Conservation (phyloP, 305 asterid species). For the Galium porrigens region DNA sequence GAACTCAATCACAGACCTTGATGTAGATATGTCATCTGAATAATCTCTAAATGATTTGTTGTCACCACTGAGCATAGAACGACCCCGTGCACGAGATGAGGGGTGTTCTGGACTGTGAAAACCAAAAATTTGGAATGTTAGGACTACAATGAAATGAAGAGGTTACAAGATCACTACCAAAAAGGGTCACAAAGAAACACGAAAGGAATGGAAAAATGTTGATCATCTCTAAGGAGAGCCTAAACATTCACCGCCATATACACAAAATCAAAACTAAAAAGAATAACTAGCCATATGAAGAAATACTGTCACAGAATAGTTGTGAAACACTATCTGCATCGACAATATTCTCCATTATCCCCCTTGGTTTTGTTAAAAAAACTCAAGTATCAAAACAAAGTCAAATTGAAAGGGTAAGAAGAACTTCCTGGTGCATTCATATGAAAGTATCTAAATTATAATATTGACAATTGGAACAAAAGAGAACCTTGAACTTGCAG, state of each 20-base stretch:
- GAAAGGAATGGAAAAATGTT: neutral
- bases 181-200: neutral
- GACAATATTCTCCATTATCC: neutral
- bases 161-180: neutral
- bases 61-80: slow-evolving; percentile 90
- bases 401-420: neutral
- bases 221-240: slow-evolving; percentile 2
- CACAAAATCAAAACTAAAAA: neutral
- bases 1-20: slow-evolving; percentile 42
- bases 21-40: slow-evolving; percentile 43
- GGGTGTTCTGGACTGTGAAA: slow-evolving; percentile 88
- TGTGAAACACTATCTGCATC: too few species aligned
- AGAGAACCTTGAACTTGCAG: slow-evolving; percentile 89
- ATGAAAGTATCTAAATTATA: neutral
- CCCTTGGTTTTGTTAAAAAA: neutral
- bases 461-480: slow-evolving; percentile 11
- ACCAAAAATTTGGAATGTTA: neutral
- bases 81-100: slow-evolving; percentile 62
- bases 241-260: neutral
- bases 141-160: neutral
- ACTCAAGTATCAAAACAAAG: neutral
- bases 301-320: neutral
- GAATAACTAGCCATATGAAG: neutral
- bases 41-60: slow-evolving; percentile 48
- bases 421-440: neutral